Percentiles rank a stretch among this genome's conserved stretches.
These are phyloP conservation scores for Elongisporangium prolatum DNA, from an alignment of 352 stramenopile species.

Conservation along the genomic window DNA sequence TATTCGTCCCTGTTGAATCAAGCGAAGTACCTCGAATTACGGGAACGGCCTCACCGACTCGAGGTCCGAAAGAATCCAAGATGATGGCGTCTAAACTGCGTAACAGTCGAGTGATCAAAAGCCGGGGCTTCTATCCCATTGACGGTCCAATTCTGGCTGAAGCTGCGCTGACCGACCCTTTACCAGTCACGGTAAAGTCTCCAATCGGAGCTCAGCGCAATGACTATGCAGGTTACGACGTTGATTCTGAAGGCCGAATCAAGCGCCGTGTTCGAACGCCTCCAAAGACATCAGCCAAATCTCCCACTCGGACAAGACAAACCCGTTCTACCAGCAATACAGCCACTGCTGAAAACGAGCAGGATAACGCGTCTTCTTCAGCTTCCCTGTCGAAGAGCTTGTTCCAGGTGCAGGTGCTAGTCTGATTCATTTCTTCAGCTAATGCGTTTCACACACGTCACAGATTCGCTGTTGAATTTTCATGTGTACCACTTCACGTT, in stretches of 20 bases:
- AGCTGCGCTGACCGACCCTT: constrained; percentile 14
- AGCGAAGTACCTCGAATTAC: constrained; percentile 18
- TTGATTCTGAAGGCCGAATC: background rate
- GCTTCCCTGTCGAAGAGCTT: constrained; percentile 18
- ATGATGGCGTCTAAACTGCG: constrained; percentile 15
- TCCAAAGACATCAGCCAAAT: background rate
- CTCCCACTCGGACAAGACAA: background rate
- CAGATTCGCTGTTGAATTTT: constrained; percentile 9
- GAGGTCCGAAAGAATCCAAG: constrained; percentile 6
- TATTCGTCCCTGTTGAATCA: constrained; percentile 52
- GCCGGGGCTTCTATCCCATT: constrained; percentile 70
- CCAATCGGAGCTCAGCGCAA: background rate
- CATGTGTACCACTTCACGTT: constrained; percentile 3
- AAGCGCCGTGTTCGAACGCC: background rate
- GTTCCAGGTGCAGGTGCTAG: constrained; percentile 67
- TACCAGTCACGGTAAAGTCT: background rate
- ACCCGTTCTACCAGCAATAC: background rate
- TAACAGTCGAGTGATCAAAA: constrained; percentile 71
- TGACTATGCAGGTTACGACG: background rate
- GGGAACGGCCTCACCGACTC: constrained; percentile 31
- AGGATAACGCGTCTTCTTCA: constrained; percentile 1
- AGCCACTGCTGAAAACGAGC: constrained; percentile 15
- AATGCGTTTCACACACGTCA: constrained; percentile 19
- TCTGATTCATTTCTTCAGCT: constrained; percentile 8
- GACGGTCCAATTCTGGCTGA: constrained; percentile 11